Percentiles rank a stretch among this genome's conserved stretches.
phyloP scores from a whole-genome alignment of 306 rosid genomes.

The Lathyrus aphaca region DNA sequence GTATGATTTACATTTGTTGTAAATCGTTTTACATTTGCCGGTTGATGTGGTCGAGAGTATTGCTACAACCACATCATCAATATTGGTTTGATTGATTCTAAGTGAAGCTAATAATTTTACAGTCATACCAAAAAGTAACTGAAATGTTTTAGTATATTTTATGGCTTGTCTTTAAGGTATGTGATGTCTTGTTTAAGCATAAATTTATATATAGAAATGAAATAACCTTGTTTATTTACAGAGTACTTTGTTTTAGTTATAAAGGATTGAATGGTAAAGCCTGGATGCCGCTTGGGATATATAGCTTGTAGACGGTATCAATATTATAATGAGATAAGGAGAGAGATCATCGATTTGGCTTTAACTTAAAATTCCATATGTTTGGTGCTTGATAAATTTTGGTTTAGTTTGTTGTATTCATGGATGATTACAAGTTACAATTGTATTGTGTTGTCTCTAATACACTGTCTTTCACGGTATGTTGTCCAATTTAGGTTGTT shows the following conservation, averaged over 20 bases:
- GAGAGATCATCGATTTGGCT: constrained; percentile 1
- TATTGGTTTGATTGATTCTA: neutral
- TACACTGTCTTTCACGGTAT: constrained; percentile 36
- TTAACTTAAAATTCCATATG: neutral
- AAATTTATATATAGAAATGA: neutral
- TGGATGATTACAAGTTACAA: constrained; percentile 28
- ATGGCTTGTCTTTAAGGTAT: constrained; percentile 6
- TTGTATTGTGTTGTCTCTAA: constrained; percentile 26
- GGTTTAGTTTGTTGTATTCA: constrained; percentile 16
- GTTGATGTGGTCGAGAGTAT: neutral
- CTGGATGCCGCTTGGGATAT: neutral
- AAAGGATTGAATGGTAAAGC: constrained; percentile 20
- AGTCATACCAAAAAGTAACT: constrained; percentile 5
- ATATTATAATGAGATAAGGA: neutral
- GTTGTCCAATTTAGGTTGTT: constrained; percentile 59
- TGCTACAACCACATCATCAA: neutral
- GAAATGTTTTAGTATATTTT: neutral
- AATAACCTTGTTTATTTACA: neutral
- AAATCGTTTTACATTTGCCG: neutral
- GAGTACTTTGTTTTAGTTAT: constrained; percentile 8
- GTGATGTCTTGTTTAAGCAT: constrained; percentile 7
- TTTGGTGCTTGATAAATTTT: constrained; percentile 3
- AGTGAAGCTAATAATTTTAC: constrained; percentile 1
- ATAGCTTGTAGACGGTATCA: constrained; percentile 11
- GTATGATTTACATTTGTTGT: neutral